A percentile compares a stretch with the other conserved stretches of the same genome.
Conservation (phyloP, 1,284 basidiomycete species). For the Cronartium quercuum region DNA sequence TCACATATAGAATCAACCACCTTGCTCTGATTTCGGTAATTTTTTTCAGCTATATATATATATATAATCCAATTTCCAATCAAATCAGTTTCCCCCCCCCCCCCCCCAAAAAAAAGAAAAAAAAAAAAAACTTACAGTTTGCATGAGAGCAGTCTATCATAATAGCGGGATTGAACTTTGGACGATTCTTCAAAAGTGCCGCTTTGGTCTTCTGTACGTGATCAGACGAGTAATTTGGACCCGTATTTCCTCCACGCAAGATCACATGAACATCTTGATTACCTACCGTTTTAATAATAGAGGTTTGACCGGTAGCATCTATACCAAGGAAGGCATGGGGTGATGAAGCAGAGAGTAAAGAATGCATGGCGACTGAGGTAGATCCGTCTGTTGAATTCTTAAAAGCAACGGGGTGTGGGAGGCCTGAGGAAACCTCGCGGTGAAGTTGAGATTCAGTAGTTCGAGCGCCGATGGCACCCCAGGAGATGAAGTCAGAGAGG, state of each 20-base stretch:
- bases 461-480: constrained; percentile 96
- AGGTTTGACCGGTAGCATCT: constrained; percentile 82
- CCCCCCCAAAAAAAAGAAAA: too few species aligned
- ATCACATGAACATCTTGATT: constrained; percentile 88
- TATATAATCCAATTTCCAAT: too few species aligned
- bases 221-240: constrained; percentile 76
- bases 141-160: constrained; percentile 74
- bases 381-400: constrained; percentile 52
- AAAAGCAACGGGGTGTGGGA: constrained; percentile 82
- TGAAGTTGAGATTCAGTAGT: constrained; percentile 96
- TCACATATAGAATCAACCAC: constrained; percentile 58
- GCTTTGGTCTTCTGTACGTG: constrained; percentile 66
- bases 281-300: constrained; percentile 80
- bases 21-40: constrained; percentile 57
- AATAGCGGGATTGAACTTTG: constrained; percentile 50
- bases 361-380: constrained; percentile 63
- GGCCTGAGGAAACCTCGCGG: constrained; percentile 73
- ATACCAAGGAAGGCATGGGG: constrained; percentile 89
- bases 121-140: constrained; percentile 62
- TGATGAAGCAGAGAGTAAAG: constrained; percentile 74
- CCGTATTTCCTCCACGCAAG: constrained; percentile 75
- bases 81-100: too few species aligned
- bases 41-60: constrained; percentile 53
- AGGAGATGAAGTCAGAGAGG: constrained; percentile 88
- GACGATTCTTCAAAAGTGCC: constrained; percentile 70